Conservation (phyloP, 2,329 filamentous ascomycete species). For the Paracorniculantispora psalliotae region DNA sequence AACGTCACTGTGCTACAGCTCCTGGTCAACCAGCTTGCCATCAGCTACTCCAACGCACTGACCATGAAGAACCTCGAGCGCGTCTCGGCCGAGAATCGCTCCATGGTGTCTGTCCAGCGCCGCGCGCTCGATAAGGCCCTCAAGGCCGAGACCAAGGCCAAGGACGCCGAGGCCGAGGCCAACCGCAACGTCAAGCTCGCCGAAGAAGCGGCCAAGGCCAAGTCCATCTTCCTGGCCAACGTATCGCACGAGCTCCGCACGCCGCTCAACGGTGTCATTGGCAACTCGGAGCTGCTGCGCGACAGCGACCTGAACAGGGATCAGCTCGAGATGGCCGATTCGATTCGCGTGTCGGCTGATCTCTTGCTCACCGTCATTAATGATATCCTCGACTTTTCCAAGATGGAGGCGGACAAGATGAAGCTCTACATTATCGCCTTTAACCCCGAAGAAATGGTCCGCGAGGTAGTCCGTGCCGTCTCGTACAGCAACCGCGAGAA, state of each 20-base stretch:
- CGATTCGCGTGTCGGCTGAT: constrained; percentile 80
- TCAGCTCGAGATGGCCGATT: constrained; percentile 81
- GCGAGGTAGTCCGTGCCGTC: constrained; percentile 60
- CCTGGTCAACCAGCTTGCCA: constrained; percentile 73
- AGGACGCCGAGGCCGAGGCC: constrained; percentile 69
- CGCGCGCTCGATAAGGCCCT: constrained; percentile 66
- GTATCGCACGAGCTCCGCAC: constrained; percentile 79
- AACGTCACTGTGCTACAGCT: constrained; percentile 63
- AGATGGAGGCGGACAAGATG: constrained; percentile 84
- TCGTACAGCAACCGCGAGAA: constrained; percentile 63
- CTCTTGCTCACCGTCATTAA: constrained; percentile 89
- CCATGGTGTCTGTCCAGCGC: constrained; percentile 74
- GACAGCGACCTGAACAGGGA: constrained; percentile 71
- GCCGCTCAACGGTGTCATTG: constrained; percentile 82
- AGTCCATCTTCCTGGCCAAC: constrained; percentile 74
- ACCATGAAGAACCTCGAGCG: constrained; percentile 68
- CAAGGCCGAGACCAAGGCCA: constrained; percentile 70
- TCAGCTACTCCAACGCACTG: constrained; percentile 64
- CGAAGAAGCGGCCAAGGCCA: constrained; percentile 77
- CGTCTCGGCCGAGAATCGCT: constrained; percentile 71
- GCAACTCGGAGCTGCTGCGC: constrained; percentile 77
- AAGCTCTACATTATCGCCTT: constrained; percentile 71
- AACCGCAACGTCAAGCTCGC: constrained; percentile 75
- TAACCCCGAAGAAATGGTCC: constrained; percentile 62
- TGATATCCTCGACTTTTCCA: constrained; percentile 92